Evolutionary conservation across 2,329 filamentous ascomycete species (phyloP), one percentile per base, ranked within the genome.

Genomic region (Aureobasidium sp.): DNA sequence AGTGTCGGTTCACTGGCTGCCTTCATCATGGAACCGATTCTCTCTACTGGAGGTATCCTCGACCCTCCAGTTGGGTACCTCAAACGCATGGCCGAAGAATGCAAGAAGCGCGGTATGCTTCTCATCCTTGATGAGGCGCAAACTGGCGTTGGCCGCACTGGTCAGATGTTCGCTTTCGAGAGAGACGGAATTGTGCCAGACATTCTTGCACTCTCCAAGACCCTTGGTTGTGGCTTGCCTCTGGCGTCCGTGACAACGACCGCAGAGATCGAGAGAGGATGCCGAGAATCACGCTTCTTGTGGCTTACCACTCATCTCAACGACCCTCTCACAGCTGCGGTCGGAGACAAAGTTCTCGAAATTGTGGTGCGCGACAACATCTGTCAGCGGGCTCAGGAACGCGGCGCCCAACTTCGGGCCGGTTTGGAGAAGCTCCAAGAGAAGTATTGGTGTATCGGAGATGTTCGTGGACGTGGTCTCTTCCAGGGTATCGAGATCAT

Each of bases 1-100:
- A 84, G 79, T 0, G 81, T 79, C 62, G 85, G 85, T 0, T 86
- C 84, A 0, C 76, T 88, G 0, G 85, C 85, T 0, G 85, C 85
- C 0, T 80, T 84, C 36, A 83, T 88, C 61, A 71, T 87, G 55
- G 84, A 87, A 67, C 82, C 82, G 0, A 85, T 87, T 39, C 75
- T 84, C 0, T 81, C 78, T 0, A 81, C 80, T 17, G 84, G 81
- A 0, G 85, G 85, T 2, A 86, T 88, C 74, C 79, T 83, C 36
- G 80, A 82, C 0, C 76, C 85, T 0, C 85, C 85, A 0, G 62
- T 70, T 0, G 85, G 85, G 0, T 88, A 88, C 64, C 74, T 88
- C 22, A 76, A 76, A 59, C 79, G 79, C 0, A 73, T 87, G 67
- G 82, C 81, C 65, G 68, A 70, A 15, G 77, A 85, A 60, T 86